phyloP scores from a whole-genome alignment of 2,329 filamentous ascomycete genomes.

The Anthostomella pinea region DNA sequence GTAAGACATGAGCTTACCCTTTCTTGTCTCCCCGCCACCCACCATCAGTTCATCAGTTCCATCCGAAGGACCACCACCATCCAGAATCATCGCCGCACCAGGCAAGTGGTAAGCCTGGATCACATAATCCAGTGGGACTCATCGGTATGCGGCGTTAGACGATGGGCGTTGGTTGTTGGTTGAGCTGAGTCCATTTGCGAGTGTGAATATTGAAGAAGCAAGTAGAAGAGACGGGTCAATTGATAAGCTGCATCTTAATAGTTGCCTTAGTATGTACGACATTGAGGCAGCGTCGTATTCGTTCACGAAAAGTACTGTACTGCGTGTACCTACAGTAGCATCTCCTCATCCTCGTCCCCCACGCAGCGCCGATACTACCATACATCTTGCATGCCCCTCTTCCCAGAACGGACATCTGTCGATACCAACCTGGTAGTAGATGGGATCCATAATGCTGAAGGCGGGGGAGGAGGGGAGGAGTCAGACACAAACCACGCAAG shows the following conservation, averaged over 20 bases:
- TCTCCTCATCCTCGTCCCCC: not conserved
- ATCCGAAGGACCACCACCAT: not conserved
- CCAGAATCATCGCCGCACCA: no score
- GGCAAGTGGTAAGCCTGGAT: no score
- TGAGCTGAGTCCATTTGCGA: no score
- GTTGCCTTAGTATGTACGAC: not conserved
- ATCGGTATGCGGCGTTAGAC: not conserved
- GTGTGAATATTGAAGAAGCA: no score
- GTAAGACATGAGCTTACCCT: constrained; percentile 21
- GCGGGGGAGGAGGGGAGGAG: constrained; percentile 5
- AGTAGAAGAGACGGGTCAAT: not conserved
- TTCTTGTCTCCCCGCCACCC: constrained; percentile 3
- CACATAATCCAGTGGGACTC: no score
- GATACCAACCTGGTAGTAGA: no score
- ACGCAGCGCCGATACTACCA: no score
- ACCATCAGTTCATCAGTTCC: no score
- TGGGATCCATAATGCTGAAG: constrained; percentile 1
- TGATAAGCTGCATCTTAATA: not conserved
- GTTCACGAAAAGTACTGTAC: not conserved
- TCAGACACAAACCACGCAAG: constrained; percentile 5
- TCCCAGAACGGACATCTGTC: no score
- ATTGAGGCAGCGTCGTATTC: not conserved
- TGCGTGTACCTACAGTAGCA: not conserved
- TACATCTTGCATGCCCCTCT: constrained; percentile 1
- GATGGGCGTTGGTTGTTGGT: no score